Evolutionary conservation across 768 basidiomycete genomes (phyloP).

Genomic region (Pleurotus platypus): DNA sequence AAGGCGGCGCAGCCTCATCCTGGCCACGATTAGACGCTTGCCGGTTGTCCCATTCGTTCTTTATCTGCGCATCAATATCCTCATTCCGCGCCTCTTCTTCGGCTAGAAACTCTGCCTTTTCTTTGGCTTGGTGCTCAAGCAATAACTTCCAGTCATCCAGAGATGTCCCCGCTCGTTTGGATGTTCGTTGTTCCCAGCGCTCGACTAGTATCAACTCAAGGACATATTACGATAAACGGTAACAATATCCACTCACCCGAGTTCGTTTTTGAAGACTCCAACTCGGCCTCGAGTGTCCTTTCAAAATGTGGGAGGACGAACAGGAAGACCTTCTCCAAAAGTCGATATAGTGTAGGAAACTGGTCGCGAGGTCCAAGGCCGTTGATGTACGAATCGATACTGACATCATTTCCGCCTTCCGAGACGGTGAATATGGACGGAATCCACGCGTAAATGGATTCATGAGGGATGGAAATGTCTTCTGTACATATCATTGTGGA

Average conservation of each 20-base stretch:
- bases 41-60: not conserved
- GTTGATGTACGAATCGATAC: conserved; percentile 15
- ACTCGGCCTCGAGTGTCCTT: conserved; percentile 5
- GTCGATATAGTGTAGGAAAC: conserved; percentile 9
- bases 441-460: conserved; percentile 12
- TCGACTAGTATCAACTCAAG: not conserved
- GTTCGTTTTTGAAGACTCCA: not conserved
- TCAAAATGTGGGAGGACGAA: conserved; percentile 12
- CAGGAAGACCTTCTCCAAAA: conserved; percentile 14
- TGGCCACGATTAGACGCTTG: not conserved
- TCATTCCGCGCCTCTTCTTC: not conserved
- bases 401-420: conserved; percentile 12
- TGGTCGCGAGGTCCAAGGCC: conserved; percentile 12
- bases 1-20: too few species aligned
- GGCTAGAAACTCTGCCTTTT: conserved; percentile 1
- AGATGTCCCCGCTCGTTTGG: not conserved
- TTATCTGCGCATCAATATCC: not conserved
- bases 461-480: not conserved
- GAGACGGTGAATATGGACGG: conserved; percentile 13
- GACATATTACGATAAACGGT: too few species aligned
- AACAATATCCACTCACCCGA: too few species aligned
- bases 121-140: not conserved
- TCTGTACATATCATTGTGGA: not conserved
- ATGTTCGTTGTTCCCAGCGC: not conserved
- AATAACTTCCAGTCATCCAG: not conserved